Evolutionary conservation across 208 protist species (phyloP).

Genomic region (Endotrypanum monterogeii): DNA sequence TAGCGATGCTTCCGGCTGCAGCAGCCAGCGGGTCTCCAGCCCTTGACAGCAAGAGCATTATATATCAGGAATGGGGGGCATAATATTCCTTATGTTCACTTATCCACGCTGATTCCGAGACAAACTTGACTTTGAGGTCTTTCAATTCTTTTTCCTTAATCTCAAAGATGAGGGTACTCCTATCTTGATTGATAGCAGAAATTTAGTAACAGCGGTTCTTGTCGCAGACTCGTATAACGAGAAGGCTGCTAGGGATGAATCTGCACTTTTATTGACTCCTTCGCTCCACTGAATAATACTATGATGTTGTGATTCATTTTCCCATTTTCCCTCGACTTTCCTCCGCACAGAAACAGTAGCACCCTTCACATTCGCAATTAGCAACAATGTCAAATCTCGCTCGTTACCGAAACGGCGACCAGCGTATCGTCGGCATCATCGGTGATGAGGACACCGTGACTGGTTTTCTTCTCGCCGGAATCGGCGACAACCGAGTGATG

Average conservation of each 20-base stretch:
- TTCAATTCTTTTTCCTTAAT: background rate
- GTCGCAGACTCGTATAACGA: background rate
- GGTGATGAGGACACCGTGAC: constrained; percentile 97
- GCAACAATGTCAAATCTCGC: constrained; percentile 29
- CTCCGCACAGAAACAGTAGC: background rate
- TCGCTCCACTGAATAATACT: background rate
- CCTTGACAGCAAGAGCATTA: constrained; percentile 18
- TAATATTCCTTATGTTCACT: background rate
- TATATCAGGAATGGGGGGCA: constrained; percentile 17
- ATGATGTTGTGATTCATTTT: background rate
- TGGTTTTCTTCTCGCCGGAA: constrained; percentile 96
- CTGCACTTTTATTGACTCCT: background rate
- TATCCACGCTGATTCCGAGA: background rate
- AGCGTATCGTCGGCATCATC: constrained; percentile 87
- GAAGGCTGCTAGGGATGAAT: background rate
- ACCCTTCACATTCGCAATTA: background rate
- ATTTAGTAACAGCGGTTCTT: background rate
- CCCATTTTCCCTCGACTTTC: background rate
- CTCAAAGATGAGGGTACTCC: background rate
- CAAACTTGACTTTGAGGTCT: background rate
- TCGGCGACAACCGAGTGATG: constrained; percentile 89
- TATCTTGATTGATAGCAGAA: background rate
- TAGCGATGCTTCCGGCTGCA: background rate
- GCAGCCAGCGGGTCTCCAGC: background rate
- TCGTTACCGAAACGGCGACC: constrained; percentile 79